Percentiles rank a stretch among this genome's conserved stretches.
phyloP scores from a whole-genome alignment of 208 protist genomes.

The Naegleria gruberi region DNA sequence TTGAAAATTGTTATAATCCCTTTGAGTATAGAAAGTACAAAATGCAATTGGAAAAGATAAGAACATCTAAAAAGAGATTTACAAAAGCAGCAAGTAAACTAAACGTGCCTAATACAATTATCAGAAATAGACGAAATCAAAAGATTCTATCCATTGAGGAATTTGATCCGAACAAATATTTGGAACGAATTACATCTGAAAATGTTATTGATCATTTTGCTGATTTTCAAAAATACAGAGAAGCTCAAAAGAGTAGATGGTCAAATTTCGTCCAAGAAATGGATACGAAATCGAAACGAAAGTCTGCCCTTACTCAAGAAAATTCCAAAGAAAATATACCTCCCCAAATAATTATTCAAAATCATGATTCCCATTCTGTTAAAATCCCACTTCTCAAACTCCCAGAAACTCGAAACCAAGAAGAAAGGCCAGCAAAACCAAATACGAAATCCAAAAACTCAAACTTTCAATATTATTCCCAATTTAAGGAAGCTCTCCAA shows the following conservation, averaged over 20 bases:
- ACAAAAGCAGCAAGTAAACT: no score
- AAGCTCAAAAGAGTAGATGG: background rate
- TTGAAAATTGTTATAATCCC: background rate
- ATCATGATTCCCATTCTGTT: no score
- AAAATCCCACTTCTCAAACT: no score
- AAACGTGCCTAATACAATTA: no score
- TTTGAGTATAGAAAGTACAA: background rate
- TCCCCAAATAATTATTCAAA: no score
- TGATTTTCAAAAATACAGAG: background rate
- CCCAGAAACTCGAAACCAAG: no score
- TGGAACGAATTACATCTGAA: background rate
- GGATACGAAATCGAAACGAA: no score
- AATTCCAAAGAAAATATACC: no score
- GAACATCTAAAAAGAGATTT: background rate
- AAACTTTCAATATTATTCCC: background rate
- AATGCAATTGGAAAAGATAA: background rate
- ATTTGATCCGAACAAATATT: background rate
- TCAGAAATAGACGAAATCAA: background rate
- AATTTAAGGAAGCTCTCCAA: background rate
- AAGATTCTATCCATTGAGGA: background rate
- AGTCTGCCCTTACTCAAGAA: no score
- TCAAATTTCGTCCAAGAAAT: no score
- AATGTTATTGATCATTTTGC: background rate
- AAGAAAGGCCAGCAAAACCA: no score
- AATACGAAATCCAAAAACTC: no score